Percentiles rank a stretch among this genome's conserved stretches.
phyloP scores from a whole-genome alignment of 2,329 filamentous ascomycete genomes.

The Macrophomina tecta region DNA sequence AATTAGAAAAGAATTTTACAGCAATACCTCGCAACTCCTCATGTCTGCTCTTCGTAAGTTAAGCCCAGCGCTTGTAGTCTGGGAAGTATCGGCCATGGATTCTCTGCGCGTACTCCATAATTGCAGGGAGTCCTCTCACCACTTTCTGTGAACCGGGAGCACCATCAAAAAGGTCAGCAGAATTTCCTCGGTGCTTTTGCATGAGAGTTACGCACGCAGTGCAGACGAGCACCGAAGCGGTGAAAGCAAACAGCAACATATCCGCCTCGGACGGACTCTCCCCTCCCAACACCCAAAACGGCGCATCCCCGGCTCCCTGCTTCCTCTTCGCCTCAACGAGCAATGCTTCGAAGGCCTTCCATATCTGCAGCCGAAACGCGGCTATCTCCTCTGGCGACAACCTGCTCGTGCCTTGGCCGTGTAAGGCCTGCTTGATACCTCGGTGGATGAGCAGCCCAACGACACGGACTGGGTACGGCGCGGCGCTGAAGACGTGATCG shows the following conservation, averaged over 20 bases:
- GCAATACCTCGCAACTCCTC: neutral
- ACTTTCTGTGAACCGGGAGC: conserved; percentile 54
- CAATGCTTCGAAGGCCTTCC: conserved; percentile 58
- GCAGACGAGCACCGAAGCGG: conserved; percentile 59
- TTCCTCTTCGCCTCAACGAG: conserved; percentile 47
- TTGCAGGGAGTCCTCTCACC: conserved; percentile 54
- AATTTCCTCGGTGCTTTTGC: neutral
- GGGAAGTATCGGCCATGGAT: conserved; percentile 65
- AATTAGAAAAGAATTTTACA: neutral
- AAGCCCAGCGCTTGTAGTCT: conserved; percentile 57
- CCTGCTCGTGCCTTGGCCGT: conserved; percentile 63
- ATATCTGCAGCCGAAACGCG: conserved; percentile 57
- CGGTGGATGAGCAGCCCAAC: conserved; percentile 60
- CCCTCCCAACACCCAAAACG: conserved; percentile 66
- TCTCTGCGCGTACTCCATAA: conserved; percentile 62
- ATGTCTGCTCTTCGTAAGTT: neutral
- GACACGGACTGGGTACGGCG: conserved; percentile 60
- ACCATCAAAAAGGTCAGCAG: neutral
- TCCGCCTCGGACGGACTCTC: conserved; percentile 63
- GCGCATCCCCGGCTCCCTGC: conserved; percentile 34
- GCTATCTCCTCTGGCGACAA: conserved; percentile 58
- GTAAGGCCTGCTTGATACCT: conserved; percentile 50
- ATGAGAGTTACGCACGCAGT: conserved; percentile 55
- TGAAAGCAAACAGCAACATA: conserved; percentile 63
- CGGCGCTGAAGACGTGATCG: conserved; percentile 52